Evolutionary conservation across 2,329 filamentous ascomycete species (phyloP), one percentile per base, ranked within the genome.

Genomic region (Penicillium janthinellum): DNA sequence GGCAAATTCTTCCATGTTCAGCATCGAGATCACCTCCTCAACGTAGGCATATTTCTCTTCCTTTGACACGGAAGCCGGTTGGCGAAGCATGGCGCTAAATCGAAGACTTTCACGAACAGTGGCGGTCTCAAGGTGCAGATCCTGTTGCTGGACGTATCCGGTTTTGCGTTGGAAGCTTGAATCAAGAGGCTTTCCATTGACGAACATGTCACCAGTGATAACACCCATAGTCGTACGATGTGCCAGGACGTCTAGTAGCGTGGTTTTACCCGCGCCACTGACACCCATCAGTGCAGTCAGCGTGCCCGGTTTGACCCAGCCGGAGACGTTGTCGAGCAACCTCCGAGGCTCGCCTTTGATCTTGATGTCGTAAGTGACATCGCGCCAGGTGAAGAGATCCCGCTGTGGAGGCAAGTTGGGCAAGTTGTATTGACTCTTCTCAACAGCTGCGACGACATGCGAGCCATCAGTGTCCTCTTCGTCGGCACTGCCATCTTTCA

Each of bases 231-330:
- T 91, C 7, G 88, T 89, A 69, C 92, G 88, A 60, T 90, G 90
- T 20, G 93, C 93, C 63, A 97, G 81, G 28, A 91, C 90, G 74
- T 96, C 90, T 5, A 97, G 82, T 11, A 97, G 83, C 0, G 92
- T 96, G 0, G 92, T 96, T 75, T 96, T 96, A 42, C 93, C 92
- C 10, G 92, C 92, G 58, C 92, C 92, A 28, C 89, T 92, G 4
- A 92, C 90, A 76, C 92, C 90, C 92, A 96, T 96, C 2, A 96
- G 81, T 10, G 91, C 92, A 2, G 92, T 96, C 51, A 96, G 72
- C 4, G 91, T 96, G 58, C 93, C 93, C 4, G 93, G 92, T 76
- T 96, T 94, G 57, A 96, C 92, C 90, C 91, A 96, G 28, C 93
- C 93, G 66, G 94, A 89, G 12, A 96, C 90, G 63, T 94, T 81